These are phyloP conservation scores for Erysimum cheiranthoides DNA, from an alignment of 345 rosid species.

Conservation along the genomic window DNA sequence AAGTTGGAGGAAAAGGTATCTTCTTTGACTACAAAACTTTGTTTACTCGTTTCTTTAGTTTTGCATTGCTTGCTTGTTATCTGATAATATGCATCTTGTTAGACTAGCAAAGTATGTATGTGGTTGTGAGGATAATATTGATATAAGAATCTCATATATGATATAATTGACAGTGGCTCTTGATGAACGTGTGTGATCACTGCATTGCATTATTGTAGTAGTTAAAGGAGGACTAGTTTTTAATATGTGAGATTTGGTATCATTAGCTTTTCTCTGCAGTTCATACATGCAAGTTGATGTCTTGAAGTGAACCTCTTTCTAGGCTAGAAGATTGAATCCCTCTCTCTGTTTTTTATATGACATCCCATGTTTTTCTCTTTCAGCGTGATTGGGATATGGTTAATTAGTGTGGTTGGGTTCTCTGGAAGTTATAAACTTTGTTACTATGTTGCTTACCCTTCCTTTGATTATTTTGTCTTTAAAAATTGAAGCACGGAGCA, in stretches of 20 bases:
- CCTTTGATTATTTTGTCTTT: slow-evolving; percentile 13
- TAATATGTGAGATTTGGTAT: slow-evolving; percentile 1
- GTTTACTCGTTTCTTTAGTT: slow-evolving; percentile 23
- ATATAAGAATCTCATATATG: slow-evolving; percentile 10
- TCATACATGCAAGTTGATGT: slow-evolving; percentile 5
- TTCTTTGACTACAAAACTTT: slow-evolving; percentile 42
- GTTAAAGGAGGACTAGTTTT: background rate
- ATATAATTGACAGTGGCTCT: background rate
- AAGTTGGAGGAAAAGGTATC: slow-evolving; percentile 64
- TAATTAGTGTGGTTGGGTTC: background rate
- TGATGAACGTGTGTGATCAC: background rate
- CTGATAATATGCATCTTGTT: slow-evolving; percentile 12
- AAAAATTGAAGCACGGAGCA: slow-evolving; percentile 37
- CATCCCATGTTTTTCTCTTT: background rate
- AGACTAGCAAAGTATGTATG: background rate
- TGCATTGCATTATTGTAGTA: slow-evolving; percentile 22
- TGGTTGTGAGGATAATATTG: background rate
- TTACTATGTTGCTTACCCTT: background rate
- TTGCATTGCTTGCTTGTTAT: slow-evolving; percentile 1
- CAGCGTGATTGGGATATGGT: background rate
- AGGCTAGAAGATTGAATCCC: background rate
- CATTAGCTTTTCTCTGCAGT: background rate
- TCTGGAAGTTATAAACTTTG: background rate
- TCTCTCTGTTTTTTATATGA: background rate
- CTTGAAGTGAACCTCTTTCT: background rate